Evolutionary conservation across 306 rosid genomes (phyloP).

Genomic region (Vachellia collinsii): DNA sequence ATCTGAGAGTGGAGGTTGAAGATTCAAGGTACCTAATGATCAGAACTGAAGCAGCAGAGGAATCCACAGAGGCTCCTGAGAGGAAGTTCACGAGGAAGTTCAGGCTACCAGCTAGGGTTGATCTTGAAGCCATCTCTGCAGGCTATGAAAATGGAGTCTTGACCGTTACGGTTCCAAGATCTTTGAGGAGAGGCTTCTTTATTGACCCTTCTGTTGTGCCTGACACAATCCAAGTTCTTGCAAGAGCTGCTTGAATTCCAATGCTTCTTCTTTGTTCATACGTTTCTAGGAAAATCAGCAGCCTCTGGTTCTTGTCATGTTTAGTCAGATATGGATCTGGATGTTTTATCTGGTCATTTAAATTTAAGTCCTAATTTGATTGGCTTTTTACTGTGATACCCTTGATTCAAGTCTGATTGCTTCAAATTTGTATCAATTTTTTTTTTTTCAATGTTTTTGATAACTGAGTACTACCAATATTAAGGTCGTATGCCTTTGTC

Average conservation of each 20-base stretch:
- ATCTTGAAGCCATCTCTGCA: constrained; percentile 64
- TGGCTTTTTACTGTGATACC: background rate
- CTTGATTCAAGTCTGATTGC: background rate
- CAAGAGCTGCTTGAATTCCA: constrained; percentile 77
- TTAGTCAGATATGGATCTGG: constrained; percentile 16
- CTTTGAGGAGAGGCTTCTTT: constrained; percentile 52
- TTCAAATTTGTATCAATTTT: too few relatives aligned
- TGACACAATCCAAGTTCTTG: constrained; percentile 54
- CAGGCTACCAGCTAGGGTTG: constrained; percentile 64
- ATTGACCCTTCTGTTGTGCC: constrained; percentile 57
- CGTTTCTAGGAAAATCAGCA: constrained; percentile 1
- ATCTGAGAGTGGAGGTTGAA: constrained; percentile 74
- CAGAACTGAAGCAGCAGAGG: constrained; percentile 65
- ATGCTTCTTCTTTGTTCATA: background rate
- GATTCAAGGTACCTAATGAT: constrained; percentile 74
- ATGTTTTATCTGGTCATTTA: background rate
- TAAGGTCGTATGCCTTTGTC: too few relatives aligned
- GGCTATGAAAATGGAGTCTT: constrained; percentile 70
- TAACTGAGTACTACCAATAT: background rate
- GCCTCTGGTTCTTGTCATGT: background rate
- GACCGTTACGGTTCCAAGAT: constrained; percentile 68
- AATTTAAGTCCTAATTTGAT: background rate
- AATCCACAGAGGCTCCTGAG: constrained; percentile 43
- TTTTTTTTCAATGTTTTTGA: too few relatives aligned
- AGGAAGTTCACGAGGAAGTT: constrained; percentile 75